These are phyloP conservation scores for Paramecium pentaurelia DNA, from an alignment of 73 alveolate species.

Conservation along the genomic window DNA sequence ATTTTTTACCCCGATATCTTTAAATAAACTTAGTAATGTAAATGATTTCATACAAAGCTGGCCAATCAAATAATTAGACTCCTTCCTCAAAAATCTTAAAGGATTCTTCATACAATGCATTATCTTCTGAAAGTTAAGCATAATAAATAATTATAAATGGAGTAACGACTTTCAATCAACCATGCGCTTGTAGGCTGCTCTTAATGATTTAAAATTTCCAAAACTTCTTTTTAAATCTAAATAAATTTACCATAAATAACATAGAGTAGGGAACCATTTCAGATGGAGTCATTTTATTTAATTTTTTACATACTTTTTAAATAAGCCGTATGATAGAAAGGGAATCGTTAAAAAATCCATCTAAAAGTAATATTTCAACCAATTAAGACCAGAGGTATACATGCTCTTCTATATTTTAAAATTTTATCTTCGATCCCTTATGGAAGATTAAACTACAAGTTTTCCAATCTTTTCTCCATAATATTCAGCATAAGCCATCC, in stretches of 20 bases:
- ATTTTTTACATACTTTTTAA: slow-evolving; percentile 70
- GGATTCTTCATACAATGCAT: slow-evolving; percentile 74
- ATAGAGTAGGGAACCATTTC: slow-evolving; percentile 55
- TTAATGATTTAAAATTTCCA: slow-evolving; percentile 74
- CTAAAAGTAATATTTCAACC: slow-evolving; percentile 77
- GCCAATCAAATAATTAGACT: slow-evolving; percentile 72
- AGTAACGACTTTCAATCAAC: slow-evolving; percentile 76
- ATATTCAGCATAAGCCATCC: slow-evolving; percentile 86
- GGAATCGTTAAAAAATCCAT: slow-evolving; percentile 77
- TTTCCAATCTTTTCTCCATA: slow-evolving; percentile 74
- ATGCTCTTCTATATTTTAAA: slow-evolving; percentile 74
- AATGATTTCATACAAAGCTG: slow-evolving; percentile 78
- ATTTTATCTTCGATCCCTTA: slow-evolving; percentile 72
- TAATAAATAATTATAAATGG: slow-evolving; percentile 74
- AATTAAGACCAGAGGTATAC: slow-evolving; percentile 75
- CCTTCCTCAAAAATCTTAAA: slow-evolving; percentile 86
- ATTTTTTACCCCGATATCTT: slow-evolving; percentile 83
- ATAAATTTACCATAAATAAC: slow-evolving; percentile 80
- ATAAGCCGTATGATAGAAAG: slow-evolving; percentile 66
- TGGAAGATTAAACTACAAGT: slow-evolving; percentile 71
- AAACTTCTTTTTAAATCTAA: slow-evolving; percentile 78
- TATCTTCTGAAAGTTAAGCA: slow-evolving; percentile 65
- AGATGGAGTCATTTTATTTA: slow-evolving; percentile 57
- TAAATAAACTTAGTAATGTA: slow-evolving; percentile 72
- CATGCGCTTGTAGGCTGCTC: slow-evolving; percentile 80